These are phyloP conservation scores for Beauveria pseudobassiana DNA, from an alignment of 2,329 filamentous ascomycete species.

Conservation along the genomic window DNA sequence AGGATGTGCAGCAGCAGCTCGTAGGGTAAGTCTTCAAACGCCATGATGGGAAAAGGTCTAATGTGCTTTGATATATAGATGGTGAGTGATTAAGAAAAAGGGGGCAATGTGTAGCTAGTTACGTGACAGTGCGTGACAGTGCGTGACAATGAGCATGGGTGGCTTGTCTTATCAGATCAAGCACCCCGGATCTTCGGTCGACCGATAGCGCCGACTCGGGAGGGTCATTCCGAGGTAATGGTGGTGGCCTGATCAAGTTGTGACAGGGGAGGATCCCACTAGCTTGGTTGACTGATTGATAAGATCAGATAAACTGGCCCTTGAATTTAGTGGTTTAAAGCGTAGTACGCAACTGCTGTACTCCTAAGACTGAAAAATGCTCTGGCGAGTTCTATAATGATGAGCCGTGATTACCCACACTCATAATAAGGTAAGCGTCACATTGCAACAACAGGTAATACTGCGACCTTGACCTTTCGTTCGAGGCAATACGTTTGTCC, in stretches of 20 bases:
- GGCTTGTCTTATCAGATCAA: slow-evolving; percentile 5
- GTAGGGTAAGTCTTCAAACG: slow-evolving; percentile 1
- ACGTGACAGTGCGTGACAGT: not conserved
- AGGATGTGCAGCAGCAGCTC: slow-evolving; percentile 5
- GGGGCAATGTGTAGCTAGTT: not conserved
- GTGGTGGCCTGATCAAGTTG: not conserved
- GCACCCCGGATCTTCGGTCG: not conserved
- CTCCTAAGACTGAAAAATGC: not conserved
- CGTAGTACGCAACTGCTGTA: no score
- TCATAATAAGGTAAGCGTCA: no score
- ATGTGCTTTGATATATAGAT: not conserved
- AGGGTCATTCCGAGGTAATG: slow-evolving; percentile 14
- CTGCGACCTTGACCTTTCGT: slow-evolving; percentile 13
- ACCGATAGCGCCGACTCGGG: slow-evolving; percentile 3
- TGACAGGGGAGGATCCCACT: not conserved
- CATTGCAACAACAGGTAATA: no score
- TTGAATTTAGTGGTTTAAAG: no score
- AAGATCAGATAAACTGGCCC: not conserved
- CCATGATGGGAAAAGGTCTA: not conserved
- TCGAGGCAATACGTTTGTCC: slow-evolving; percentile 15
- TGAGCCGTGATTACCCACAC: slow-evolving; percentile 15
- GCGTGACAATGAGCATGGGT: not conserved
- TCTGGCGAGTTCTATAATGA: not conserved
- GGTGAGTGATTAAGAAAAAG: not conserved
- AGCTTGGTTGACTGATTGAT: not conserved